These are phyloP conservation scores for Umbellularia californica DNA, from an alignment of 164 flowering plant genomes.

Conservation along the genomic window DNA sequence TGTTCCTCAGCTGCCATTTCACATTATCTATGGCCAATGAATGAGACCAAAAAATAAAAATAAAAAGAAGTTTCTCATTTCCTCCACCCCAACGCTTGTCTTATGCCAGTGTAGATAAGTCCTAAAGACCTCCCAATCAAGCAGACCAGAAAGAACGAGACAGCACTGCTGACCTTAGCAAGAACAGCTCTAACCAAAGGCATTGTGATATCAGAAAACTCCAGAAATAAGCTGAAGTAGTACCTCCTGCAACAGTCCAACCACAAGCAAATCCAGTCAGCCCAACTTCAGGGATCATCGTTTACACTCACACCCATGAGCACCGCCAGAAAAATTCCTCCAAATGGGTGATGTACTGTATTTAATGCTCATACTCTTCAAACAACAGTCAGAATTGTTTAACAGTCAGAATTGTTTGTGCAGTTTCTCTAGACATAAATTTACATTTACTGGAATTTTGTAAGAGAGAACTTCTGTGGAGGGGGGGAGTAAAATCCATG, in stretches of 20 bases:
- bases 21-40: not conserved
- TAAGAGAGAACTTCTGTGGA: too few relatives aligned
- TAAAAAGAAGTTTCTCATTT: slow-evolving; percentile 33
- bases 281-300: not conserved
- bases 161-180: slow-evolving; percentile 62
- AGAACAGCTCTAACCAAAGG: slow-evolving; percentile 60
- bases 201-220: slow-evolving; percentile 73
- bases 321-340: too few relatives aligned
- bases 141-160: slow-evolving; percentile 84
- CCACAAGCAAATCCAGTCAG: slow-evolving; percentile 11
- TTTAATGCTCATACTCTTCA: too few relatives aligned
- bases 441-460: too few relatives aligned
- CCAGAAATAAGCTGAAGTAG: slow-evolving; percentile 87
- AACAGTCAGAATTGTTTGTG: too few relatives aligned
- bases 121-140: slow-evolving; percentile 92
- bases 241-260: slow-evolving; percentile 74
- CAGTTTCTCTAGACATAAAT: too few relatives aligned
- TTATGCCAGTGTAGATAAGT: slow-evolving; percentile 85
- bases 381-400: too few relatives aligned
- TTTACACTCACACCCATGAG: not conserved
- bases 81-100: slow-evolving; percentile 82
- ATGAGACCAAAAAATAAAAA: not conserved
- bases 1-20: not conserved
- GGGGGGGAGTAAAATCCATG: too few relatives aligned
- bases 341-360: too few relatives aligned